Base-by-base conservation (phyloP, 208 protist genomes). In the Trypanosoma mega region DNA sequence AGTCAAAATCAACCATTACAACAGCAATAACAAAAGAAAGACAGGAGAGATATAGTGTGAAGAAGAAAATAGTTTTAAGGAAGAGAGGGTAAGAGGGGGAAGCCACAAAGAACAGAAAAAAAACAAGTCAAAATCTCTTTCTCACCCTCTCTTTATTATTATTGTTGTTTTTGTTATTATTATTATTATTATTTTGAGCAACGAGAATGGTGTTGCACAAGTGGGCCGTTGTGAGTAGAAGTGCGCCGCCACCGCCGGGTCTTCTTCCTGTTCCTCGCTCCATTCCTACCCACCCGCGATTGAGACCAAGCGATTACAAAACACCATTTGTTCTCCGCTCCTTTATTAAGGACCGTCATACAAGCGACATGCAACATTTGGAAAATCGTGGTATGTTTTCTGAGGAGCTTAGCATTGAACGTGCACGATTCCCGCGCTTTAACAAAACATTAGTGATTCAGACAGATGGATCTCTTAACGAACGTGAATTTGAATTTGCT, bases 381-480 rank as follows among this genome's bases (percentile, higher is more conserved):
- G 87, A 96, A 69, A 94, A 94, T 63, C 78, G 87, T 16, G 86
- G 87, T 44, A 94, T 96, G 87, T 94, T 92, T 49, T 70, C 79
- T 33, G 87, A 96, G 72, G 87, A 96, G 78, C 73, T 96, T 21
- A 58, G 39, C 20, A 93, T 96, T 72, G 90, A 96, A 69, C 85
- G 90, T 20, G 61, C 82, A 14, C 69, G 85, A 20, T 94, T 96
- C 58, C 90, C 90, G 2, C 85, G 85, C 14, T 63, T 90, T 60
- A 53, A 82, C 51, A 92, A 88, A 58, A 87, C 82, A 24, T 62
- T 96, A 12, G 71, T 55, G 0, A 85, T 96, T 24, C 87, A 94
- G 56, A 96, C 85, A 5, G 87, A 96, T 58, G 90, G 90, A 18
- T 88, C 87, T 23, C 69, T 94, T 36, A 92, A 90, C 43, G 85